phyloP scores from a whole-genome alignment of 176 grass and related monocot species.

The Aegilops tauschii region DNA sequence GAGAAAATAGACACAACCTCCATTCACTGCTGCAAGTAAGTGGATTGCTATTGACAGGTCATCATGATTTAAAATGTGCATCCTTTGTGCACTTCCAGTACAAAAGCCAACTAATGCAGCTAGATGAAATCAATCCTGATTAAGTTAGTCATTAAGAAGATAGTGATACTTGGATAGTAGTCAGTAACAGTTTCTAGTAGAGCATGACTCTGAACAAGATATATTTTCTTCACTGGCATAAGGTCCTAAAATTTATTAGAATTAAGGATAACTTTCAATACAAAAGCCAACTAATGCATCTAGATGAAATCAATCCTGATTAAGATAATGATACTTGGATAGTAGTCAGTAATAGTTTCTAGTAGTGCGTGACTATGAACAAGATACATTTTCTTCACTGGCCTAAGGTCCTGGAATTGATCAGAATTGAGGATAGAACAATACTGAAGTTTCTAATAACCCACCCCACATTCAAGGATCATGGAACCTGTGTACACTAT shows the following conservation, averaged over 20 bases:
- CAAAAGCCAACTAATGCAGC: background rate
- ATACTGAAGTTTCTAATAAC: background rate
- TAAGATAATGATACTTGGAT: background rate
- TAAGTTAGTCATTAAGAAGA: background rate
- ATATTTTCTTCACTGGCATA: constrained; percentile 1
- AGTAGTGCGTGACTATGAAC: background rate
- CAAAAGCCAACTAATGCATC: background rate
- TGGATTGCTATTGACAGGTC: background rate
- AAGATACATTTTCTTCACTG: background rate
- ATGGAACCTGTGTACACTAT: background rate
- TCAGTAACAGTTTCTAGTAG: background rate
- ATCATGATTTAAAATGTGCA: background rate
- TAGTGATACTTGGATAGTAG: background rate
- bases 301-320: constrained; percentile 1
- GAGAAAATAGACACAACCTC: background rate
- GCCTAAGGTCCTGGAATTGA: background rate
- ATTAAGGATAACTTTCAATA: background rate
- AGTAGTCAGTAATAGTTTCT: background rate
- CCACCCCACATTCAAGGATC: background rate
- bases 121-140: constrained; percentile 8
- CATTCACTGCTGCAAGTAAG: background rate
- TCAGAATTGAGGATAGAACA: background rate
- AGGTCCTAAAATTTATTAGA: background rate
- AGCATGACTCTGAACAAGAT: background rate
- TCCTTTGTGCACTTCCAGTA: background rate